Evolutionary conservation across 2,329 filamentous ascomycete genomes (phyloP).

Genomic region (Esteya vermicola): DNA sequence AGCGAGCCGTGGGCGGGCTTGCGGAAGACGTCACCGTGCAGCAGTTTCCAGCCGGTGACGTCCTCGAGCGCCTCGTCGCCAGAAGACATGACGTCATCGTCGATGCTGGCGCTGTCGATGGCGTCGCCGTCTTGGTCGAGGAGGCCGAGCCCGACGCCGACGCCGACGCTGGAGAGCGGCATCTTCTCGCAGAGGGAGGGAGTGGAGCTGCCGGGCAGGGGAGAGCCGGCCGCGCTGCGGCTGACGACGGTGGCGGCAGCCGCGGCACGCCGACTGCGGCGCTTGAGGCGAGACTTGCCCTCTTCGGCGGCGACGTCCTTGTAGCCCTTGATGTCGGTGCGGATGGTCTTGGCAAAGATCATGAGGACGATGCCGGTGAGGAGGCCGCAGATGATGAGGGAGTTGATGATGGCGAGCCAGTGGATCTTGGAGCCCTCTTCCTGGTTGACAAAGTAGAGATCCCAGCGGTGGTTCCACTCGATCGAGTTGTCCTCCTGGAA

Average conservation of each 20-base stretch:
- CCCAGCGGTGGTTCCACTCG: slow-evolving; percentile 77
- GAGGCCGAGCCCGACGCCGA: slow-evolving; percentile 18
- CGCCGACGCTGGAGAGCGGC: slow-evolving; percentile 10
- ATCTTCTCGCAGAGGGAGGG: slow-evolving; percentile 35
- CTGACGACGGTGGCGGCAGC: slow-evolving; percentile 18
- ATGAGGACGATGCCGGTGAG: slow-evolving; percentile 68
- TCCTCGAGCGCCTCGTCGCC: slow-evolving; percentile 68
- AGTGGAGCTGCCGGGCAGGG: slow-evolving; percentile 15
- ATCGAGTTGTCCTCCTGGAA: slow-evolving; percentile 70
- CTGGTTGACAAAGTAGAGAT: slow-evolving; percentile 80
- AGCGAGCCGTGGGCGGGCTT: slow-evolving; percentile 55
- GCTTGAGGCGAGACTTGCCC: slow-evolving; percentile 42
- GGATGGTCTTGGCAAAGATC: slow-evolving; percentile 65
- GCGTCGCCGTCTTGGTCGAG: slow-evolving; percentile 34
- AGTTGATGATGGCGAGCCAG: slow-evolving; percentile 82
- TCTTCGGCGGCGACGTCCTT: slow-evolving; percentile 53
- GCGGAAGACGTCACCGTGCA: slow-evolving; percentile 81
- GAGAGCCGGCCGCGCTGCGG: slow-evolving; percentile 11
- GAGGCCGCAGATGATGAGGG: slow-evolving; percentile 66
- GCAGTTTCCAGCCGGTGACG: slow-evolving; percentile 73
- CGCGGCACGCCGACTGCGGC: slow-evolving; percentile 29
- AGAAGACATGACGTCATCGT: slow-evolving; percentile 35
- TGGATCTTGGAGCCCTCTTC: slow-evolving; percentile 70
- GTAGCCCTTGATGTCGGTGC: slow-evolving; percentile 63
- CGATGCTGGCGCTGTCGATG: slow-evolving; percentile 20